phyloP scores from a whole-genome alignment of 2,329 filamentous ascomycete genomes.

The Akanthomyces lecanii region DNA sequence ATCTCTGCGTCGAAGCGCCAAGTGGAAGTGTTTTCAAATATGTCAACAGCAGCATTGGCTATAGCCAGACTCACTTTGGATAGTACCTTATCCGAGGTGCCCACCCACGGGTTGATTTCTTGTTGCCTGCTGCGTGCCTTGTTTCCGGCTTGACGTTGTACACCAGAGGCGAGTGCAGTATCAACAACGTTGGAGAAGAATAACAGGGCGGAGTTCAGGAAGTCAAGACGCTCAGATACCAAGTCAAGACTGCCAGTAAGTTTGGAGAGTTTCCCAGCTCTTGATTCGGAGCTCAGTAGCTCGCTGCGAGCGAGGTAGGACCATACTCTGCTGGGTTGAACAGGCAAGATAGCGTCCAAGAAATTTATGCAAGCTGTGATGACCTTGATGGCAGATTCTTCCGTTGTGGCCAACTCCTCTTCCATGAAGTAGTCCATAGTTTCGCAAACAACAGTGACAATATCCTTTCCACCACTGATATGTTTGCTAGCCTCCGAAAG shows the following conservation, averaged over 20 bases:
- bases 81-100: slow-evolving; percentile 74
- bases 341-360: slow-evolving; percentile 65
- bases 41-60: slow-evolving; percentile 70
- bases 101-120: slow-evolving; percentile 56
- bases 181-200: slow-evolving; percentile 73
- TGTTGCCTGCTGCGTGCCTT: slow-evolving; percentile 46
- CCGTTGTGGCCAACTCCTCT: slow-evolving; percentile 51
- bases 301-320: slow-evolving; percentile 79
- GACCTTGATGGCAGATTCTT: slow-evolving; percentile 62
- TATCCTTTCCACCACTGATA: slow-evolving; percentile 60
- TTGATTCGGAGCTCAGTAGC: slow-evolving; percentile 71
- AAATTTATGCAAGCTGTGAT: slow-evolving; percentile 73
- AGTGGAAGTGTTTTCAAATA: slow-evolving; percentile 78
- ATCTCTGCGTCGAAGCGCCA: slow-evolving; percentile 75
- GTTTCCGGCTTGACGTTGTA: slow-evolving; percentile 57
- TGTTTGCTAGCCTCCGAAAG: slow-evolving; percentile 53
- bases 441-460: slow-evolving; percentile 76
- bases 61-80: slow-evolving; percentile 67
- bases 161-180: slow-evolving; percentile 66
- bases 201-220: slow-evolving; percentile 68
- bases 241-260: slow-evolving; percentile 82
- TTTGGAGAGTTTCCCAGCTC: slow-evolving; percentile 69
- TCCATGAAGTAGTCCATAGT: slow-evolving; percentile 72
- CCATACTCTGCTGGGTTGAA: slow-evolving; percentile 83
- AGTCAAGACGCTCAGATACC: slow-evolving; percentile 68